These are phyloP conservation scores for Amaranthus cruentus DNA, from an alignment of 148 eudicot genomes.

Conservation along the genomic window DNA sequence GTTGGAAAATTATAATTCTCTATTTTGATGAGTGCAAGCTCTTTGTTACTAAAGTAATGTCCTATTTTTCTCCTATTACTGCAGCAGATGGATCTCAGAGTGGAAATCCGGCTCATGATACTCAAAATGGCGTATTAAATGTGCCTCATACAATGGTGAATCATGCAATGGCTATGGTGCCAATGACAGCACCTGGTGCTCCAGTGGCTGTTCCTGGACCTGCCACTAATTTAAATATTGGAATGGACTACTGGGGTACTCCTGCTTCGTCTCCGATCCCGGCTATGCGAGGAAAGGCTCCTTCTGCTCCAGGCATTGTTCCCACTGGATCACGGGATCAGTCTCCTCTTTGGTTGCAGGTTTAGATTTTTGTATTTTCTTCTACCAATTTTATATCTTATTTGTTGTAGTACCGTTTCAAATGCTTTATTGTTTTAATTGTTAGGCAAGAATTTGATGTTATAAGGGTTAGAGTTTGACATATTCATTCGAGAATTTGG, in stretches of 20 bases:
- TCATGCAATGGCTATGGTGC: slow-evolving; percentile 52
- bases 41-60: slow-evolving; percentile 4
- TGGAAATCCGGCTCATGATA: slow-evolving; percentile 49
- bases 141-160: slow-evolving; percentile 53
- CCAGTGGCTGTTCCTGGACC: slow-evolving; percentile 63
- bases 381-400: neutral
- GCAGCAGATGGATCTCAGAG: slow-evolving; percentile 68
- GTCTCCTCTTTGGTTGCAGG: slow-evolving; percentile 89
- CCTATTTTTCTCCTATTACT: slow-evolving; percentile 13
- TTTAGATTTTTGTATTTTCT: slow-evolving; percentile 25
- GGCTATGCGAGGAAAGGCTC: slow-evolving; percentile 58
- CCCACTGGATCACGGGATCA: slow-evolving; percentile 81
- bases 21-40: slow-evolving; percentile 11
- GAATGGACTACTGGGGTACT: slow-evolving; percentile 95
- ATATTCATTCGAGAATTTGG: neutral
- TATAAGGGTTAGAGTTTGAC: neutral
- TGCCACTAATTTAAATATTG: slow-evolving; percentile 87
- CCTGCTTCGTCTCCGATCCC: slow-evolving; percentile 56
- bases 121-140: slow-evolving; percentile 68
- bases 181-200: slow-evolving; percentile 61
- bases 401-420: neutral
- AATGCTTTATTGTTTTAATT: neutral
- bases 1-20: slow-evolving; percentile 8
- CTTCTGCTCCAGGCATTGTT: slow-evolving; percentile 68
- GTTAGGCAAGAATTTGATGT: neutral